Evolutionary conservation across 495 filamentous ascomycete genomes (phyloP), one percentile per base, ranked within the genome.

Genomic region (Thozetella sp.): DNA sequence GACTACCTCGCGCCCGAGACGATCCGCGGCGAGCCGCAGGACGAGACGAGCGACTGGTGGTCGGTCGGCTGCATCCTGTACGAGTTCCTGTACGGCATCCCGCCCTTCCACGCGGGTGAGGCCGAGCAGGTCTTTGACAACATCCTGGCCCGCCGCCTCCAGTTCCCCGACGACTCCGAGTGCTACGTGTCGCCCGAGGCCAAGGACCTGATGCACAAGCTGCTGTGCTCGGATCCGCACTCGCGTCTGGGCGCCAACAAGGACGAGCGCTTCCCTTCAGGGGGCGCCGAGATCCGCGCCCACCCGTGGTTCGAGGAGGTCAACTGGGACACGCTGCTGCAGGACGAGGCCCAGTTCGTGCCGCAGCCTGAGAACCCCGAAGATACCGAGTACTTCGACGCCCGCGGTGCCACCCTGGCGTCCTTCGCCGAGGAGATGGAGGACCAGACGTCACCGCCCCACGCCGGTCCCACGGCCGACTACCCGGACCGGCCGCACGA

Each of bases 1-100:
- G 95, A 99, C 75, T 99, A 99, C 73, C 84, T 99, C 19, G 94
- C 95, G 1, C 95, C 95, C 1, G 95, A 99, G 71, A 99, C 95
- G 0, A 97, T 99, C 70, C 93, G 91, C 67, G 95, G 95, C 53
- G 84, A 91, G 60, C 92, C 93, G 0, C 95, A 98, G 74, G 95
- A 99, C 70, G 93, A 98, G 70, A 93, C 93, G 63, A 97, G 95
- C 72, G 95, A 99, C 84, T 99, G 95, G 95, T 99, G 95, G 95
- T 98, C 95, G 6, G 78, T 99, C 50, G 95, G 95, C 1, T 98
- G 95, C 66, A 98, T 99, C 59, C 79, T 98, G 75, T 99, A 97
- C 69, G 95, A 99, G 64, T 97, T 97, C 60, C 77, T 99, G 20
- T 98, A 90, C 90, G 95, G 55, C 83, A 91, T 74, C 22, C 95